phyloP scores from a whole-genome alignment of 352 stramenopile species.

The Phytopythium delawarense region DNA sequence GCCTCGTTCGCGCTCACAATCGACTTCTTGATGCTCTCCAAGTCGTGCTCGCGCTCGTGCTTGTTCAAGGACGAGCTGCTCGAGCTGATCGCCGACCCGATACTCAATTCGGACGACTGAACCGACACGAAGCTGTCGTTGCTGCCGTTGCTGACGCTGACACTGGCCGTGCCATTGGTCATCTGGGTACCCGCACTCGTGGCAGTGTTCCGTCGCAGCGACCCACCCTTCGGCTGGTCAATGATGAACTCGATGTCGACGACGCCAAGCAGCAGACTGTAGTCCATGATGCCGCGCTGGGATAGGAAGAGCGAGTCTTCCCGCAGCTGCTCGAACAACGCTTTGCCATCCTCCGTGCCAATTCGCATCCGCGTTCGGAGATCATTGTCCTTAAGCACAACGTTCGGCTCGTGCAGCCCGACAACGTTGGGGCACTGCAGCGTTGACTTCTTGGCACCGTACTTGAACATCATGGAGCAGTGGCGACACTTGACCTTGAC shows the following conservation, averaged over 20 bases:
- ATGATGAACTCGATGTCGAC: conserved; percentile 82
- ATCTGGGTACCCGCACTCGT: conserved; percentile 22
- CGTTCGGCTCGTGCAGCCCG: conserved; percentile 75
- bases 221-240: conserved; percentile 29
- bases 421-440: conserved; percentile 80
- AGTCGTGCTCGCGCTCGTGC: conserved; percentile 10
- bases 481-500: conserved; percentile 82
- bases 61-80: conserved; percentile 17
- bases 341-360: conserved; percentile 40
- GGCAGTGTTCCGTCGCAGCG: conserved; percentile 22
- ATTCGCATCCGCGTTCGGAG: conserved; percentile 79
- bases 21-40: conserved; percentile 18
- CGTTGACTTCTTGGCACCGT: conserved; percentile 55
- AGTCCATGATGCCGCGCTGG: conserved; percentile 87
- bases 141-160: conserved; percentile 12
- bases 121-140: conserved; percentile 45
- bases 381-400: conserved; percentile 87
- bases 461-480: conserved; percentile 85
- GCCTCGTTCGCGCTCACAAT: conserved; percentile 16
- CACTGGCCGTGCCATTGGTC: conserved; percentile 11
- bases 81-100: conserved; percentile 15
- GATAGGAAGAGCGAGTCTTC: conserved; percentile 79
- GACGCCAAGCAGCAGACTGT: conserved; percentile 85
- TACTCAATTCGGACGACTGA: conserved; percentile 18
- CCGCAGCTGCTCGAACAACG: conserved; percentile 60